A percentile compares a stretch with the other conserved stretches of the same genome.
Evolutionary conservation across 768 basidiomycete genomes (phyloP).

Genomic region (Collybia nuda): DNA sequence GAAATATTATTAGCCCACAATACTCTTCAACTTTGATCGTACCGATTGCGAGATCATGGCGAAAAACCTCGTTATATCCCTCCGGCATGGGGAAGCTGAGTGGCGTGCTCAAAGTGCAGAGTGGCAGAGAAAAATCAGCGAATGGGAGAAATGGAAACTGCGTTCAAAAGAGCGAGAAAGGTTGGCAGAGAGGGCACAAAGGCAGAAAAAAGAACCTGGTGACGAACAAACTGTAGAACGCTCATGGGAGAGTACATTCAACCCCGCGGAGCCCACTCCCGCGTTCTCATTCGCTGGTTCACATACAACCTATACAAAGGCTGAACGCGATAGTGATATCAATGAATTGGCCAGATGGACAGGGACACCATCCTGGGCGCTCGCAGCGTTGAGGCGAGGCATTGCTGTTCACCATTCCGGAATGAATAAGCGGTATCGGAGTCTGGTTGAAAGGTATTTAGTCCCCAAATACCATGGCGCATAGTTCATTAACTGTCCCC

Average conservation of each 20-base stretch:
- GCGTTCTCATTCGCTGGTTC: conserved; percentile 61
- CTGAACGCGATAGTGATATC: conserved; percentile 51
- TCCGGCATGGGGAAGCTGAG: conserved; percentile 42
- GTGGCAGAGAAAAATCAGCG: conserved; percentile 50
- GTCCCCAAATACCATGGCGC: not conserved
- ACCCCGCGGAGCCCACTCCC: conserved; percentile 55
- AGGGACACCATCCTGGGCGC: conserved; percentile 41
- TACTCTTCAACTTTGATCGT: conserved; percentile 69
- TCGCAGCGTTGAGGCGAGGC: conserved; percentile 52
- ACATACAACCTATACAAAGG: conserved; percentile 39
- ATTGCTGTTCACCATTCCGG: conserved; percentile 72
- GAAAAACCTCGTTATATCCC: conserved; percentile 25
- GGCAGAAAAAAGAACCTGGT: conserved; percentile 34
- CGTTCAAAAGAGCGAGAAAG: conserved; percentile 49
- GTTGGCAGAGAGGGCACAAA: conserved; percentile 36
- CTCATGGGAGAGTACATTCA: conserved; percentile 54
- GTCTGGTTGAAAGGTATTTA: conserved; percentile 52
- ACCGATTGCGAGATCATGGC: conserved; percentile 57
- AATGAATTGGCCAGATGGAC: conserved; percentile 28
- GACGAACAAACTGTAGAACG: conserved; percentile 11
- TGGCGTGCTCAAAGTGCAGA: conserved; percentile 48
- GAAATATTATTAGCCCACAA: conserved; percentile 48
- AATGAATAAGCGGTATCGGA: conserved; percentile 63
- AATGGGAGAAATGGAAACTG: conserved; percentile 51
- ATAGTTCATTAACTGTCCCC: not conserved